Percentiles rank a stretch among this genome's conserved stretches.
These are phyloP conservation scores for Pycnococcus provasolii DNA, from an alignment of 139 green algal genomes.

Conservation along the genomic window DNA sequence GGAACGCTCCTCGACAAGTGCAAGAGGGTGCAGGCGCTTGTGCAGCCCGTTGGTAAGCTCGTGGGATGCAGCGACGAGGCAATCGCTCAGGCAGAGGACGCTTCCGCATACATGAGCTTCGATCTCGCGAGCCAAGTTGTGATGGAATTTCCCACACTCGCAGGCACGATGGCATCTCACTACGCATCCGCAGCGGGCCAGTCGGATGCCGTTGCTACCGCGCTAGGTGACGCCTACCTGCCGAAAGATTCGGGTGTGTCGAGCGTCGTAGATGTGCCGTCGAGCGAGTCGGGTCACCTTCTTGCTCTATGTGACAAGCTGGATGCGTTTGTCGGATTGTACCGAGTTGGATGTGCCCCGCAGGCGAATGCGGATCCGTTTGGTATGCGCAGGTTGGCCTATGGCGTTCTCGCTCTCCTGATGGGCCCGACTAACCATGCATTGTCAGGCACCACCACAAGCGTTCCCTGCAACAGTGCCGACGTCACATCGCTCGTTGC, in stretches of 20 bases:
- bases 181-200: constrained; percentile 43
- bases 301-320: constrained; percentile 56
- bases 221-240: neutral
- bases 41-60: constrained; percentile 35
- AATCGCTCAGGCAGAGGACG: constrained; percentile 33
- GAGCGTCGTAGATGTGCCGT: constrained; percentile 44
- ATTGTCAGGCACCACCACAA: too few species aligned
- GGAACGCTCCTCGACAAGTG: constrained; percentile 86
- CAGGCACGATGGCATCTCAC: constrained; percentile 84
- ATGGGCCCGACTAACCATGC: too few species aligned
- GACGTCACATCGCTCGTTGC: too few species aligned
- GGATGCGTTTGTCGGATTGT: constrained; percentile 88
- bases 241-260: neutral
- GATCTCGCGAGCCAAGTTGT: constrained; percentile 86
- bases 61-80: constrained; percentile 18
- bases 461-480: too few species aligned
- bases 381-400: constrained; percentile 76
- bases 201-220: neutral
- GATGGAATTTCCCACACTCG: constrained; percentile 92
- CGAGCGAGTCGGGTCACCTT: constrained; percentile 46
- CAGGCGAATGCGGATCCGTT: constrained; percentile 82
- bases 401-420: constrained; percentile 36
- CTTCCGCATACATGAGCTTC: constrained; percentile 61
- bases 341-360: constrained; percentile 71
- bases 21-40: constrained; percentile 54